These are phyloP conservation scores for Vitis hybrid DNA, from an alignment of 177 flowering plant genomes.

Conservation along the genomic window DNA sequence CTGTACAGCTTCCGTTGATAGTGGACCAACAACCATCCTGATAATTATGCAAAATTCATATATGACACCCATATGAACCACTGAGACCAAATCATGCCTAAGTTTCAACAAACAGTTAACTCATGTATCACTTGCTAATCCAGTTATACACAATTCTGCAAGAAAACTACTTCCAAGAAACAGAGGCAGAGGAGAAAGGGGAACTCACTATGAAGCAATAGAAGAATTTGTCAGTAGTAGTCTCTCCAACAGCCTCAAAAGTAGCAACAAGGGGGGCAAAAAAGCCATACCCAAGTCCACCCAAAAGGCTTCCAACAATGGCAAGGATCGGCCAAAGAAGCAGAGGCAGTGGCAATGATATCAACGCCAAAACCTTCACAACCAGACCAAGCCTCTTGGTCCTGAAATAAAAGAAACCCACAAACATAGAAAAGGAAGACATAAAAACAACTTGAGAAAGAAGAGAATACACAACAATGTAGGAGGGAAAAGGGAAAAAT, in stretches of 20 bases:
- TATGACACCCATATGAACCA: not conserved
- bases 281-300: conserved; percentile 75
- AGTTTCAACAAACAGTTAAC: too few relatives aligned
- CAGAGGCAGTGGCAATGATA: conserved; percentile 61
- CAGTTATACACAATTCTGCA: not conserved
- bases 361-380: conserved; percentile 52
- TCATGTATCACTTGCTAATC: not conserved
- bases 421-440: not conserved
- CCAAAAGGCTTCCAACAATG: conserved; percentile 66
- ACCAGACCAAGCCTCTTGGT: conserved; percentile 69
- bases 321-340: conserved; percentile 72
- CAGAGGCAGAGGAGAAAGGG: not conserved
- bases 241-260: conserved; percentile 74
- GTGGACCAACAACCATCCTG: conserved; percentile 88
- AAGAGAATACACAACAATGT: not conserved
- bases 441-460: not conserved
- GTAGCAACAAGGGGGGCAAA: conserved; percentile 81
- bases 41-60: conserved; percentile 1
- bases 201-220: conserved; percentile 68
- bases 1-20: conserved; percentile 63
- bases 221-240: conserved; percentile 38
- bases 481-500: not conserved
- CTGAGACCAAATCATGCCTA: not conserved
- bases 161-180: not conserved
- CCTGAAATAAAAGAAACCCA: conserved; percentile 32